phyloP scores from a whole-genome alignment of 73 alveolate genomes.

The Paramecium biaurelia region DNA sequence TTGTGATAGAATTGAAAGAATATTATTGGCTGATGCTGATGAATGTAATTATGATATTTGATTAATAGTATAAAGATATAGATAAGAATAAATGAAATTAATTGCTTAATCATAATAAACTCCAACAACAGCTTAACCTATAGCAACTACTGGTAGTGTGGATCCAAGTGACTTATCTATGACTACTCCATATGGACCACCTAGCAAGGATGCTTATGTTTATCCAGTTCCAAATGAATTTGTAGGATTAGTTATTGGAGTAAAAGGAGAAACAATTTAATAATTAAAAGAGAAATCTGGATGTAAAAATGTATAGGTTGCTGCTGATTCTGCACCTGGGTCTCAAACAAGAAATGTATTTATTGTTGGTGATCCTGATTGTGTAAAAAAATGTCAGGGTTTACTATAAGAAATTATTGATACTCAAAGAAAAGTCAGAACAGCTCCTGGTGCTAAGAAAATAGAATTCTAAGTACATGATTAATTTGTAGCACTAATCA shows the following conservation, averaged over 20 bases:
- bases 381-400: conserved; percentile 82
- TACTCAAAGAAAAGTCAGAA: conserved; percentile 82
- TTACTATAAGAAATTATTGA: conserved; percentile 86
- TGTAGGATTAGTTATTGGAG: conserved; percentile 93
- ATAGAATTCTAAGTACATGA: conserved; percentile 76
- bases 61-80: conserved; percentile 14
- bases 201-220: conserved; percentile 84
- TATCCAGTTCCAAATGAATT: conserved; percentile 92
- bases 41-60: conserved; percentile 77
- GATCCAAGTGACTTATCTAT: conserved; percentile 67
- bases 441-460: conserved; percentile 70
- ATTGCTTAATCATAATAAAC: conserved; percentile 63
- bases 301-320: conserved; percentile 90
- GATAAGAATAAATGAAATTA: conserved; percentile 42
- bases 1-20: conserved; percentile 84
- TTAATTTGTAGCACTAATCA: conserved; percentile 77
- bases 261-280: conserved; percentile 95
- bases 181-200: conserved; percentile 96
- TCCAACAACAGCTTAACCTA: conserved; percentile 68
- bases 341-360: conserved; percentile 91
- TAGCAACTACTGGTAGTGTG: conserved; percentile 61
- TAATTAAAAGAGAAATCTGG: conserved; percentile 89
- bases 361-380: conserved; percentile 93
- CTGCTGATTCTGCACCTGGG: conserved; percentile 85
- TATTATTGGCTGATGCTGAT: conserved; percentile 90